Evolutionary conservation across 306 rosid genomes (phyloP).

Genomic region (Vicia sativa): DNA sequence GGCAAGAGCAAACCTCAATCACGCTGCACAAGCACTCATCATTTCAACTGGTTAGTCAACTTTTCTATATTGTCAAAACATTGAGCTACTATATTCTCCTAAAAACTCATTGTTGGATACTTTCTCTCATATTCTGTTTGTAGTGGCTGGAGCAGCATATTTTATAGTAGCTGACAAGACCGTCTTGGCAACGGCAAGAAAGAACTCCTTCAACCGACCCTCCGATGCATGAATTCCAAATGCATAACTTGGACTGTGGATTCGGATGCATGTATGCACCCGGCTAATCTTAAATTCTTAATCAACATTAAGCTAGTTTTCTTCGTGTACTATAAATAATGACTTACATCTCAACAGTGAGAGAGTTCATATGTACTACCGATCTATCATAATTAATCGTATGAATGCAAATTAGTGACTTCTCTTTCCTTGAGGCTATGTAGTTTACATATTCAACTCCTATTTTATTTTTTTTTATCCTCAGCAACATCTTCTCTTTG

Average conservation of each 20-base stretch:
- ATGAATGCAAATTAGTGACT: no score
- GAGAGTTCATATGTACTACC: no score
- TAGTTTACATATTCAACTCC: no score
- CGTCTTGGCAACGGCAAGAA: conserved; percentile 87
- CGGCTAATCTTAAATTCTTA: neutral
- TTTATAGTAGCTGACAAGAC: conserved; percentile 99
- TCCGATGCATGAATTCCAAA: conserved; percentile 43
- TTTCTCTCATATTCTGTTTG: conserved; percentile 30
- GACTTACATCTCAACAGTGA: no score
- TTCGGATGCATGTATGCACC: conserved; percentile 11
- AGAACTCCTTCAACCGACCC: conserved; percentile 71
- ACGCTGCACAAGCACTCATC: conserved; percentile 95
- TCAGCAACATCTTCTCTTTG: no score
- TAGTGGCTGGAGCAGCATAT: conserved; percentile 98
- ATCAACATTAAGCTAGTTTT: neutral
- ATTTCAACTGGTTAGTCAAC: conserved; percentile 75
- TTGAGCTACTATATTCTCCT: no score
- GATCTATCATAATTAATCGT: no score
- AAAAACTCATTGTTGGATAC: conserved; percentile 10
- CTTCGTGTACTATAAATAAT: no score
- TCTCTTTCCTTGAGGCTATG: no score
- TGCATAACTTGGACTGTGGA: conserved; percentile 7
- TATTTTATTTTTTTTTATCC: no score
- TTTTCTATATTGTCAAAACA: no score
- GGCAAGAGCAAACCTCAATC: conserved; percentile 94